phyloP scores from a whole-genome alignment of 1,139 yeast species.

The Pichia sp. region DNA sequence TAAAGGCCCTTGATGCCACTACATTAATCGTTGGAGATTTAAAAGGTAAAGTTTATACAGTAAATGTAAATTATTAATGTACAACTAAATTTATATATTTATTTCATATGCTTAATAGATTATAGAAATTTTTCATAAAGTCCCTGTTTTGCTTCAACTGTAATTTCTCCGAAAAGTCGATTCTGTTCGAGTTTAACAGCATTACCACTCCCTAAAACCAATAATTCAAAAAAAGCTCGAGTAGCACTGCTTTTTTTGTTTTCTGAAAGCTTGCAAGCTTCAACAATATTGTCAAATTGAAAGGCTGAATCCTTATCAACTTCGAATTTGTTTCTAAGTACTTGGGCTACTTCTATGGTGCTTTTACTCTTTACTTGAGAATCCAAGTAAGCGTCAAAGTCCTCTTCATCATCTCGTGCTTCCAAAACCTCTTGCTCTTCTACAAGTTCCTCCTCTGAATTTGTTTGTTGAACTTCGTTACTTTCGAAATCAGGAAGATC shows the following conservation, averaged over 20 bases:
- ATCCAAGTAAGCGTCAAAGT: constrained; percentile 9
- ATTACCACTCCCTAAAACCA: constrained; percentile 78
- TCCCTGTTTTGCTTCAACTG: constrained; percentile 47
- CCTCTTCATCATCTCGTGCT: constrained; percentile 2
- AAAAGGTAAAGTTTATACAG: constrained; percentile 16
- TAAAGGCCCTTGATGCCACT: not conserved
- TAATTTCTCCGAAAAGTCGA: constrained; percentile 56
- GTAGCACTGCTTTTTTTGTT: constrained; percentile 41
- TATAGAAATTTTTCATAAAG: constrained; percentile 38
- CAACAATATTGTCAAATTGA: constrained; percentile 3
- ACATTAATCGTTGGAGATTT: constrained; percentile 18
- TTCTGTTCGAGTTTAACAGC: constrained; percentile 62
- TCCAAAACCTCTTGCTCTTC: constrained; percentile 4
- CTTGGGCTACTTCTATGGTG: constrained; percentile 54
- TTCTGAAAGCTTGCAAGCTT: constrained; percentile 15
- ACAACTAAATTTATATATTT: not conserved
- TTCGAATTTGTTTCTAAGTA: constrained; percentile 34
- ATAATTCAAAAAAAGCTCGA: constrained; percentile 73
- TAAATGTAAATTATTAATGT: constrained; percentile 4
- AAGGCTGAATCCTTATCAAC: not conserved
- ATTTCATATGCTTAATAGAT: not conserved
- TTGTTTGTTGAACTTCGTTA: too few relatives aligned
- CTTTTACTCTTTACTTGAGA: constrained; percentile 35
- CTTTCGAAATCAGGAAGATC: not conserved
- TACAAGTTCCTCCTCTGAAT: constrained; percentile 3